Evolutionary conservation across 1,284 basidiomycete genomes (phyloP).

Genomic region (Takashimella tepidaria): DNA sequence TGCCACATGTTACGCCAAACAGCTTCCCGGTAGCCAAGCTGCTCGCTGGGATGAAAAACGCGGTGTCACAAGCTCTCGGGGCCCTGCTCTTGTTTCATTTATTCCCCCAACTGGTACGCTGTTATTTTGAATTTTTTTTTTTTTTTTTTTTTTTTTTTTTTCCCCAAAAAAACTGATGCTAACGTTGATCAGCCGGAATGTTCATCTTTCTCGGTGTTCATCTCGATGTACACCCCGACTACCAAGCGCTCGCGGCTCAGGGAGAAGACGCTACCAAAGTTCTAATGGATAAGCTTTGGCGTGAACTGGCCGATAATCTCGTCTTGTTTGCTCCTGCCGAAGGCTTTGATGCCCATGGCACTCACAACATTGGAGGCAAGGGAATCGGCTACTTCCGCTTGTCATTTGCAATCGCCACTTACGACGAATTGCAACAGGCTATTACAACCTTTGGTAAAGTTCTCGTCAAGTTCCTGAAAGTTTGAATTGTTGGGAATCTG

Average conservation of each 20-base stretch:
- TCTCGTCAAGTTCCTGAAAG: conserved; percentile 37
- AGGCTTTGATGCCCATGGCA: conserved; percentile 40
- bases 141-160: too few relatives aligned
- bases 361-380: conserved; percentile 39
- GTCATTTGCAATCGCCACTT: conserved; percentile 42
- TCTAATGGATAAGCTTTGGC: conserved; percentile 41
- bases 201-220: conserved; percentile 60
- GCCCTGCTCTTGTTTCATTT: conserved; percentile 56
- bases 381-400: conserved; percentile 46
- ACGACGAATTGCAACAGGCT: conserved; percentile 37
- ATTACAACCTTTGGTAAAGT: conserved; percentile 40
- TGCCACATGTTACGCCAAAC: conserved; percentile 21
- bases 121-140: not conserved
- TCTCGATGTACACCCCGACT: conserved; percentile 58
- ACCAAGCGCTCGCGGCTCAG: conserved; percentile 30
- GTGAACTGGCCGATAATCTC: conserved; percentile 39
- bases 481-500: too few relatives aligned
- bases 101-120: conserved; percentile 58
- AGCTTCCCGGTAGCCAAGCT: conserved; percentile 4
- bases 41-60: conserved; percentile 50
- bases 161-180: too few relatives aligned
- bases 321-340: conserved; percentile 46
- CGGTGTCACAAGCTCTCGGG: conserved; percentile 16
- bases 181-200: conserved; percentile 39
- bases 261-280: conserved; percentile 32